A percentile compares a stretch with the other conserved stretches of the same genome.
phyloP scores from a whole-genome alignment of 1,284 basidiomycete genomes.

The Golubevia pallescens region DNA sequence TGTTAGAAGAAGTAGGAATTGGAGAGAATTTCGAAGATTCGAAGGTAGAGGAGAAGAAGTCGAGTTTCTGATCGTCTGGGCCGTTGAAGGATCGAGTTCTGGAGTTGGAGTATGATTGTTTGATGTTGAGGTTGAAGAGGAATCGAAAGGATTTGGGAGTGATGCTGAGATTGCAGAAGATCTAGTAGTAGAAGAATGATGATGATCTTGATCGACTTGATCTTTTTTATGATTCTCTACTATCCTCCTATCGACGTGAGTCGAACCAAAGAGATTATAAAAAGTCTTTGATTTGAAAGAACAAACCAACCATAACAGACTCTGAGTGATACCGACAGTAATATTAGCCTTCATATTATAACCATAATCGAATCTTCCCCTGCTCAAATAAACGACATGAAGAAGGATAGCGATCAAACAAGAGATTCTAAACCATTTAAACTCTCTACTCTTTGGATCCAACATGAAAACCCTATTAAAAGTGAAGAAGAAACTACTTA shows the following conservation, averaged over 20 bases:
- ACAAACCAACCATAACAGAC: slow-evolving; percentile 76
- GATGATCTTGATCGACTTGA: neutral
- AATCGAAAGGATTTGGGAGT: neutral
- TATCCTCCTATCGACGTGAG: slow-evolving; percentile 28
- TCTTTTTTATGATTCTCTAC: neutral
- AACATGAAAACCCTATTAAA: slow-evolving; percentile 57
- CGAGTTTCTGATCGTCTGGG: slow-evolving; percentile 66
- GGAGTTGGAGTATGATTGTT: too few relatives aligned
- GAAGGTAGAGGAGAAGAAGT: slow-evolving; percentile 48
- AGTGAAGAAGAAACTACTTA: slow-evolving; percentile 76
- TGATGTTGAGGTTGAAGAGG: neutral
- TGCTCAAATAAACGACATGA: slow-evolving; percentile 70
- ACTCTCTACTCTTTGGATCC: neutral
- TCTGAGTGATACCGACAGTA: slow-evolving; percentile 73
- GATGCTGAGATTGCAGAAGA: too few relatives aligned
- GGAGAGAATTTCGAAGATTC: neutral
- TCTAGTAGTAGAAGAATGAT: too few relatives aligned
- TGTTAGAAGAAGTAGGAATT: slow-evolving; percentile 68
- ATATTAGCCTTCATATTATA: slow-evolving; percentile 94
- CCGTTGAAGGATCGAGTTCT: too few relatives aligned
- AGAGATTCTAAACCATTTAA: too few relatives aligned
- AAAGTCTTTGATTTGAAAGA: slow-evolving; percentile 34
- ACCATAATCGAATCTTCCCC: slow-evolving; percentile 85
- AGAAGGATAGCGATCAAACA: slow-evolving; percentile 21
- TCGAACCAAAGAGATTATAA: slow-evolving; percentile 21